phyloP scores from a whole-genome alignment of 768 basidiomycete genomes.

The Coprinopsis marcescibilis region DNA sequence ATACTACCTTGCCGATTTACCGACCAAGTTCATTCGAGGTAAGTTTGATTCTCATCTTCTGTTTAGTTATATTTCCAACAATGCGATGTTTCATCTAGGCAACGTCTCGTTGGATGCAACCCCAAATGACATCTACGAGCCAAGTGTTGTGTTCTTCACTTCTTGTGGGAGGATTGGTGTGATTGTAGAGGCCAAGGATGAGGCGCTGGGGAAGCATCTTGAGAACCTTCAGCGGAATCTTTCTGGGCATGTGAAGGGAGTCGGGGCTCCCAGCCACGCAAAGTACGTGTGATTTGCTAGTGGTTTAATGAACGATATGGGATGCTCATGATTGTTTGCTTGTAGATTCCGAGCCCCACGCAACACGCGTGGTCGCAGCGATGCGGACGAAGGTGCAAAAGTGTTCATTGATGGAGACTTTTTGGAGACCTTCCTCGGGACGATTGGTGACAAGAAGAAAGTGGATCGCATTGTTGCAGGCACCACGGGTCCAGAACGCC shows the following conservation, averaged over 20 bases:
- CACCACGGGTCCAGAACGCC: conserved; percentile 49
- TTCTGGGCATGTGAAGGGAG: conserved; percentile 41
- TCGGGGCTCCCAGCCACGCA: conserved; percentile 56
- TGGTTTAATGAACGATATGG: not conserved
- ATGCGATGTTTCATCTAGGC: conserved; percentile 4
- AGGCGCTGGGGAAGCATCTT: conserved; percentile 48
- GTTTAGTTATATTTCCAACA: not conserved
- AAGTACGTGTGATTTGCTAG: conserved; percentile 35
- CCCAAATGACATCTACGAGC: conserved; percentile 34
- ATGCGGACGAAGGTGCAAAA: conserved; percentile 47
- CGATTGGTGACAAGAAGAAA: conserved; percentile 31
- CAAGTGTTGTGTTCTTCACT: conserved; percentile 71
- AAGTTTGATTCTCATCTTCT: conserved; percentile 12
- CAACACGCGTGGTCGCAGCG: conserved; percentile 47
- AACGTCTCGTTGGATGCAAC: conserved; percentile 27
- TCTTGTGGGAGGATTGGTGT: conserved; percentile 75
- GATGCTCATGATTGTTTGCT: not conserved
- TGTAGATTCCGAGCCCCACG: conserved; percentile 71
- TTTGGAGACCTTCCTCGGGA: conserved; percentile 58
- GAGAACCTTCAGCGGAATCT: conserved; percentile 75
- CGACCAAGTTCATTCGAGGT: conserved; percentile 74
- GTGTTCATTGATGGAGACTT: conserved; percentile 92
- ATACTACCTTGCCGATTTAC: conserved; percentile 71
- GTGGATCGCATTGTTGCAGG: conserved; percentile 54
- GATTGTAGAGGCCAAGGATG: conserved; percentile 52